Evolutionary conservation across 2,329 filamentous ascomycete species (phyloP), one percentile per base, ranked within the genome.

Genomic region (Ampelomyces quisqualis): DNA sequence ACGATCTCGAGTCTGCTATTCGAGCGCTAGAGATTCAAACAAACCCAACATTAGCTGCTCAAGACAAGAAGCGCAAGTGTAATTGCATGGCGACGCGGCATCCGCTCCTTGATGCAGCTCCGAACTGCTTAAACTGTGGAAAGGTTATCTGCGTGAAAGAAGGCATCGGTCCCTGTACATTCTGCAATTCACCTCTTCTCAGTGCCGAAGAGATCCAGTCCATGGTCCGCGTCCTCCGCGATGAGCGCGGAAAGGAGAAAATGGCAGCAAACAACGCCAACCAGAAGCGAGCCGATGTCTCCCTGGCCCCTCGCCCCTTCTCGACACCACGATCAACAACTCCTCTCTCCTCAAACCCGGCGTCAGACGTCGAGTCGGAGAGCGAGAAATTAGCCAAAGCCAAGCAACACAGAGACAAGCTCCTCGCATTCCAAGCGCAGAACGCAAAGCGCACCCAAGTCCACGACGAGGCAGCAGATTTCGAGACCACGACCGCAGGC

Each of bases 81-180:
- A 86, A 86, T 57, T 98, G 93, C 67, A 89, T 94, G 60, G 93
- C 88, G 0, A 83, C 86, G 0, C 81, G 88, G 2, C 93, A 98
- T 66, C 88, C 91, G 1, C 78, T 97, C 2, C 85, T 96, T 30
- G 81, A 81, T n/a, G 90, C 91, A 0, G 90, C 90, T 0, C 93
- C 93, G 1, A 98, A 97, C 65, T 98, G 93, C 64, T 73, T 94
- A 11, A 84, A 79, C 30, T 98, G 93, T 58, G 93, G 93, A 44
- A 97, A 97, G 66, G 89, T 98, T 9, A 85, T 97, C 39, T 98
- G 93, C 65, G 82, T 95, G 17, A 90, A 93, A 60, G 90, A 98
- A 69, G 93, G 93, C 0, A 76, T 97, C 1, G 91, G 91, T 0
- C 91, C 91, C 0, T 98, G 93, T 67, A 96, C 91, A 0, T 96